Conservation (phyloP, 2,329 filamentous ascomycete species). For the Penicillium frequentans region DNA sequence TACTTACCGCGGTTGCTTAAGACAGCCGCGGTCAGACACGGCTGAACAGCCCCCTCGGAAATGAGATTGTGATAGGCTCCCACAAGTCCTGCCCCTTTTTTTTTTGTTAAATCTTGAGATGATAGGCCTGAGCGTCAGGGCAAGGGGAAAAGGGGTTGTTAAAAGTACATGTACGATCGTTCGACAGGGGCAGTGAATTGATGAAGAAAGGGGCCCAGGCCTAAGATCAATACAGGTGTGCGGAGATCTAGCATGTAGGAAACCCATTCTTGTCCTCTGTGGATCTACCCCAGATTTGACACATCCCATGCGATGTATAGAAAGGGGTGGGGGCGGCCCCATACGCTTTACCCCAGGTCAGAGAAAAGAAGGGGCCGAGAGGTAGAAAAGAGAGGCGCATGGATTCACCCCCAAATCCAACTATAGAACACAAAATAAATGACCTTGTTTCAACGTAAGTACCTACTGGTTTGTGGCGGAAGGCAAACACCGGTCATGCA, state of each 20-base stretch:
- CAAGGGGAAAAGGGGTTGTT: neutral
- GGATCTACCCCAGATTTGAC: slow-evolving; percentile 14
- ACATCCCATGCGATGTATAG: neutral
- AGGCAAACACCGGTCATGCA: neutral
- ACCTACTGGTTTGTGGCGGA: neutral
- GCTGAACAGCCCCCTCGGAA: neutral
- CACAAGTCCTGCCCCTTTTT: neutral
- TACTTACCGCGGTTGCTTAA: neutral
- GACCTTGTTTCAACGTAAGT: neutral
- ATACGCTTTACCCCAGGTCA: neutral
- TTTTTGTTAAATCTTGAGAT: neutral
- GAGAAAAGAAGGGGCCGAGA: neutral
- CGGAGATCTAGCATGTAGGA: neutral
- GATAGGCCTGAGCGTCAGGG: neutral
- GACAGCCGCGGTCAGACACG: neutral
- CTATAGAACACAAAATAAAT: neutral
- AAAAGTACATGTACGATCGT: neutral
- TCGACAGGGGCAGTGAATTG: neutral
- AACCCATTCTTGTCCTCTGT: neutral
- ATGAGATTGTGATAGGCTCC: too few relatives aligned
- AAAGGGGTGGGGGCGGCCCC: neutral
- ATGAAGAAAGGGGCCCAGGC: neutral
- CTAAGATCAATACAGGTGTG: neutral
- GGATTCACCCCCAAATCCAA: neutral
- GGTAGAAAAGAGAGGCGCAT: neutral